Conservation (phyloP, 805 yeast species). For the Danielozyma ontarioensis region DNA sequence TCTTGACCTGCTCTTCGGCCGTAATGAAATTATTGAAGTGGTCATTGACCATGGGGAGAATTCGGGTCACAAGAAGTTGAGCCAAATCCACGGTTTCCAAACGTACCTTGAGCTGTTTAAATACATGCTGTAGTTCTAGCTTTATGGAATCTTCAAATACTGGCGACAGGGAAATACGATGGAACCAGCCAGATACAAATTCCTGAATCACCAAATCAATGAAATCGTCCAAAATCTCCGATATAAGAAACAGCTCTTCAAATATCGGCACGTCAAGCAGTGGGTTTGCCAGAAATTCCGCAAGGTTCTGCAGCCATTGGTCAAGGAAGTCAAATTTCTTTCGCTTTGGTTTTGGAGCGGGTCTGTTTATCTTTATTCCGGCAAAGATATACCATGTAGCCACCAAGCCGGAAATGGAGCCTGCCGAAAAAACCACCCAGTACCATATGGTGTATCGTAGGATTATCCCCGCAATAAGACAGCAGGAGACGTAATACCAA, state of each 20-base stretch:
- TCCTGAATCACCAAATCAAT: conserved; percentile 44
- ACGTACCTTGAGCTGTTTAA: conserved; percentile 38
- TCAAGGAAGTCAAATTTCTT: conserved; percentile 4
- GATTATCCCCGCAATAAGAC: conserved; percentile 3
- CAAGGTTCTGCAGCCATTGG: conserved; percentile 24
- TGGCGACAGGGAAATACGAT: conserved; percentile 31
- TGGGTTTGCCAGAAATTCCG: conserved; percentile 8
- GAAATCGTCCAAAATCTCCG: conserved; percentile 49
- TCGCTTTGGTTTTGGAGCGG: background rate
- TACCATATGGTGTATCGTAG: conserved; percentile 6
- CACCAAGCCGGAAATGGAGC: background rate
- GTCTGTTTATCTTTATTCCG: background rate
- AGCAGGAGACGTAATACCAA: background rate
- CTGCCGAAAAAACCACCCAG: conserved; percentile 4
- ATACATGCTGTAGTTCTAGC: conserved; percentile 37
- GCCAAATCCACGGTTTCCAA: conserved; percentile 47
- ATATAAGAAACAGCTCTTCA: conserved; percentile 47
- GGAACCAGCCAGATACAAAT: conserved; percentile 56
- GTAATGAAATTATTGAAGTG: conserved; percentile 52
- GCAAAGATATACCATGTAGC: background rate
- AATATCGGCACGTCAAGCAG: conserved; percentile 21
- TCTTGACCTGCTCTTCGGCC: conserved; percentile 32
- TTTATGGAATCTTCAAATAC: conserved; percentile 37
- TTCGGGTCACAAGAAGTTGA: conserved; percentile 47
- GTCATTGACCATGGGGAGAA: conserved; percentile 61